Base-by-base conservation (phyloP, 495 filamentous ascomycete genomes). In the Neurospora hispaniola region DNA sequence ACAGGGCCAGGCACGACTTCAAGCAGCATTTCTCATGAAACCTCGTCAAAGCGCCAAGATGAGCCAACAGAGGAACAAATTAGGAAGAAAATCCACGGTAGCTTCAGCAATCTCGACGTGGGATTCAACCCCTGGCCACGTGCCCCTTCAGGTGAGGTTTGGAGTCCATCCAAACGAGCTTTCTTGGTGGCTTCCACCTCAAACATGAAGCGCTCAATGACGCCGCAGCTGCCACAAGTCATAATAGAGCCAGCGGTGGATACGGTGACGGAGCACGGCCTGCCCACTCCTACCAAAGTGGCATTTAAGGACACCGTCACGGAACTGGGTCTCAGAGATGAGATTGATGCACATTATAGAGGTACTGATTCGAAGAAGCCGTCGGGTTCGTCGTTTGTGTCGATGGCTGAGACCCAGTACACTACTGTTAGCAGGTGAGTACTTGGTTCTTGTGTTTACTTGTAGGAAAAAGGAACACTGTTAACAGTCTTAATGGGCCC, bases 81-180 rank as follows among this genome's bases (percentile, higher is more conserved):
- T 14, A 66, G 14, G 5, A 66, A 10, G 39, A 66, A 62, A 31
- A 39, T 66, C 31, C 70, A 74, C 70, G 73, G 73, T 1, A 72
- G 73, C 41, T 74, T 74, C 40, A 38, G n/a, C 18, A 71, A 71
- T 18, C 39, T 74, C 23, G 39, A 71, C 23, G 42, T 20, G n/a
- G 31, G 70, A 9, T 74, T 74, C 42, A 71, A 74, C 48, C 73
- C 73, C 31, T 74, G 73, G 73, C 73, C 73, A 31, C 73, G 73
- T 12, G 39, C 14, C 16, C 27, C 71, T 2, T 43, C 71, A 18
- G 54, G 54, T 9, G 54, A 66, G 31, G 54, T 66, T 7, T 66
- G 54, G 54, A 66, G 54, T 18, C 54, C 54, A 16, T 35, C 54
- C 54, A 66, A 66, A 66, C 54, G 27, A 14, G 27, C 27, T 66